A percentile compares a stretch with the other conserved stretches of the same genome.
phyloP scores from a whole-genome alignment of 176 grass and related monocot genomes.

The Guadua angustifolia region DNA sequence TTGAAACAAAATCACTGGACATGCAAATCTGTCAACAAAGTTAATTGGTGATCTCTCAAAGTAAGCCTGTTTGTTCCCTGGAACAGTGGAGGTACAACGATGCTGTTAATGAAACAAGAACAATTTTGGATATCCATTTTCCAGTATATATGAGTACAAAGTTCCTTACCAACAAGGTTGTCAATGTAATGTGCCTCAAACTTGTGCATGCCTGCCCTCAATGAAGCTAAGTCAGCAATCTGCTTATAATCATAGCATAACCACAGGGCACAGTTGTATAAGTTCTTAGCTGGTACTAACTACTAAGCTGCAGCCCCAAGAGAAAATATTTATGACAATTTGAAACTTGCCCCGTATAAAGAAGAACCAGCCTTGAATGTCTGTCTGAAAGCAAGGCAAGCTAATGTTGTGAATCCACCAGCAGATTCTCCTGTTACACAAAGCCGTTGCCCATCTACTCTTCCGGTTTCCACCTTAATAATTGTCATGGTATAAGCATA shows the following conservation, averaged over 20 bases:
- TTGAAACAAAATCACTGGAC: constrained; percentile 92
- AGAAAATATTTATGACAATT: not conserved
- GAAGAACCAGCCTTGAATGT: constrained; percentile 84
- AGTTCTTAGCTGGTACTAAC: constrained; percentile 10
- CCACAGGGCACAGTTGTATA: not conserved
- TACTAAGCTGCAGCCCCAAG: not conserved
- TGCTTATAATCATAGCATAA: constrained; percentile 27
- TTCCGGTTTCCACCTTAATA: constrained; percentile 72
- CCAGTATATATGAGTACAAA: not conserved
- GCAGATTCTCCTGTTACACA: constrained; percentile 84
- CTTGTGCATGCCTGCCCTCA: too few species aligned
- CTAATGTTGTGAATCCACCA: constrained; percentile 89
- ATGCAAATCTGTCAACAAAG: constrained; percentile 80
- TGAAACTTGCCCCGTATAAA: constrained; percentile 75
- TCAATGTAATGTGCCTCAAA: too few species aligned
- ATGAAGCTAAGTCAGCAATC: too few species aligned
- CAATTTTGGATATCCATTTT: constrained; percentile 5
- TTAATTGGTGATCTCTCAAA: constrained; percentile 86
- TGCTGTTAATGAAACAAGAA: constrained; percentile 20
- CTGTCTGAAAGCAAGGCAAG: constrained; percentile 87
- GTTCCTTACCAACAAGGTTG: too few species aligned
- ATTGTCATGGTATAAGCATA: constrained; percentile 31
- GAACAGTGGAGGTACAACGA: constrained; percentile 34
- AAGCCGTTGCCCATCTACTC: constrained; percentile 70
- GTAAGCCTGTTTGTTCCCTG: constrained; percentile 65